A percentile compares a stretch with the other conserved stretches of the same genome.
Conservation (phyloP, 2,329 filamentous ascomycete species). For the Byssothecium circinans region DNA sequence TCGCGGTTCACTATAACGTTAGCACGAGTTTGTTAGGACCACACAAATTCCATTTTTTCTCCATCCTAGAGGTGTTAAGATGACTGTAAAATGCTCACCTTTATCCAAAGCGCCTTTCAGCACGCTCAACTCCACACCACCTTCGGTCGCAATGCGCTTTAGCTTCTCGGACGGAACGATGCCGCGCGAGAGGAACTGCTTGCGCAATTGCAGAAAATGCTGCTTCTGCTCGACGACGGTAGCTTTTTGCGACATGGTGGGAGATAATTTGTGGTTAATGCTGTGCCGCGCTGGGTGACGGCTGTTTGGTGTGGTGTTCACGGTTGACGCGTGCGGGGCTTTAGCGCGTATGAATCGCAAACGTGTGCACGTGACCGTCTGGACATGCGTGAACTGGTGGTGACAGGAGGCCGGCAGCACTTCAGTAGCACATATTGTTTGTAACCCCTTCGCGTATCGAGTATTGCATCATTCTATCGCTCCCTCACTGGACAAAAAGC, state of each 20-base stretch:
- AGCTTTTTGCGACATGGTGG: slow-evolving; percentile 14
- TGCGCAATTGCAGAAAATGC: slow-evolving; percentile 64
- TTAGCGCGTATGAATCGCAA: background rate
- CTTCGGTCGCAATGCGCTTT: slow-evolving; percentile 53
- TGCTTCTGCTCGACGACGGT: slow-evolving; percentile 64
- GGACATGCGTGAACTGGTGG: no score
- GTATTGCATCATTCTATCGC: no score
- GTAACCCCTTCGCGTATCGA: no score
- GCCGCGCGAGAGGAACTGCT: slow-evolving; percentile 63
- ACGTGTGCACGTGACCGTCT: background rate
- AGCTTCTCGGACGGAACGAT: slow-evolving; percentile 60
- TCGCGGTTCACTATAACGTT: slow-evolving; percentile 58
- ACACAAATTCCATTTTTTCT: no score
- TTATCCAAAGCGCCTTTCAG: slow-evolving; percentile 56
- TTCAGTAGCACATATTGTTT: no score
- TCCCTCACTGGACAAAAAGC: no score
- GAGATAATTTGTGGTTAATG: background rate
- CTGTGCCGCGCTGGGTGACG: background rate
- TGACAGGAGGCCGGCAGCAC: no score
- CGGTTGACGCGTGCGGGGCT: background rate
- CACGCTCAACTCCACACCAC: slow-evolving; percentile 50
- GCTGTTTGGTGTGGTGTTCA: background rate
- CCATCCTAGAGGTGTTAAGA: no score
- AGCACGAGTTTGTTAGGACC: no score
- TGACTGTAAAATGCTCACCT: slow-evolving; percentile 37